Conservation (phyloP, 306 rosid species). For the Lithocarpus polystachyus region DNA sequence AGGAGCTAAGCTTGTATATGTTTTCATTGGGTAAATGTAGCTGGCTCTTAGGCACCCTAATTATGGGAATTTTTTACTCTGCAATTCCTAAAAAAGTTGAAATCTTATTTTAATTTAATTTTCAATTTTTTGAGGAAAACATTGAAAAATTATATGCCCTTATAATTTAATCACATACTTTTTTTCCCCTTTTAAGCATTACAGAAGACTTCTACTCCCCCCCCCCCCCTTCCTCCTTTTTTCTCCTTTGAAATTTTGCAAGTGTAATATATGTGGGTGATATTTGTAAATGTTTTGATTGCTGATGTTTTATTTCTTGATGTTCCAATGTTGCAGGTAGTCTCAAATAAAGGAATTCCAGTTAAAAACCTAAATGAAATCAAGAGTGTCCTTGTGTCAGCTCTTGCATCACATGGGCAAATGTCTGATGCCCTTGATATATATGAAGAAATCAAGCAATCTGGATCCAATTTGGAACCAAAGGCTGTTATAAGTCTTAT, state of each 20-base stretch:
- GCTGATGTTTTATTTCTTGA: not conserved
- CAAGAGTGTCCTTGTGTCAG: slow-evolving; percentile 65
- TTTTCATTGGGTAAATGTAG: not conserved
- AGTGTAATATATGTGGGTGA: not conserved
- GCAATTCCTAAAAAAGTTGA: not conserved
- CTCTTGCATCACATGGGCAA: slow-evolving; percentile 71
- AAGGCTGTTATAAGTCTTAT: slow-evolving; percentile 67
- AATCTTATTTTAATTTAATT: not conserved
- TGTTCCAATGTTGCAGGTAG: slow-evolving; percentile 39
- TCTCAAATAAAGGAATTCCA: slow-evolving; percentile 44
- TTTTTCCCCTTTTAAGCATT: not conserved
- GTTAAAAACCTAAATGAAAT: slow-evolving; percentile 49
- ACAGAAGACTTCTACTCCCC: not conserved
- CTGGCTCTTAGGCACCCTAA: not conserved
- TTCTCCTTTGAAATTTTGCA: not conserved
- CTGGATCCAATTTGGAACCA: slow-evolving; percentile 57
- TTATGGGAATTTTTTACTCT: not conserved
- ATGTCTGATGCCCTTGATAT: slow-evolving; percentile 52
- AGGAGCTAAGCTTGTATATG: not conserved
- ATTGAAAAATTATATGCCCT: not conserved
- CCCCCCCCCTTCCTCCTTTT: too few relatives aligned
- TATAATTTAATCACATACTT: not conserved
- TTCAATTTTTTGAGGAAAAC: too few relatives aligned
- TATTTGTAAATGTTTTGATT: not conserved
- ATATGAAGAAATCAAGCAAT: slow-evolving; percentile 59